phyloP scores from a whole-genome alignment of 345 rosid genomes.

The Erucastrum elatum region DNA sequence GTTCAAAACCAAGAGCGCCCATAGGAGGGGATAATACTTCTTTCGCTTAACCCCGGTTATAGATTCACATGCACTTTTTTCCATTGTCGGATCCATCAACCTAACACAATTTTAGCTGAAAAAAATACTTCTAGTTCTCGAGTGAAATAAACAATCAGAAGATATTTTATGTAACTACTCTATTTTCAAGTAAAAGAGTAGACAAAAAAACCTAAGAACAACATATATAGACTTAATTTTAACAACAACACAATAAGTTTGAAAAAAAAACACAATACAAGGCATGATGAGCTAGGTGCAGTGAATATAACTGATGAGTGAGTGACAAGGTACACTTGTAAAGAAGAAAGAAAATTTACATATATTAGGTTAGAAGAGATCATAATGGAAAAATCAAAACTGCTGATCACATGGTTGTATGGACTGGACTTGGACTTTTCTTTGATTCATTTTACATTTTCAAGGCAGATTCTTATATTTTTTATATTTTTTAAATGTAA shows the following conservation, averaged over 20 bases:
- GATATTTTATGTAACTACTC: background rate
- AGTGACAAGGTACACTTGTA: conserved; percentile 6
- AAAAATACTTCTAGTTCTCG: background rate
- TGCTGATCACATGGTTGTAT: conserved; percentile 44
- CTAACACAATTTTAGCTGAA: background rate
- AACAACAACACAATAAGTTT: background rate
- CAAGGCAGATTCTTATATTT: conserved; percentile 34
- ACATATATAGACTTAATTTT: background rate
- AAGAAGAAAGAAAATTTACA: conserved; percentile 24
- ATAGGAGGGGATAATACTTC: background rate
- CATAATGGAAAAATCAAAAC: conserved; percentile 25
- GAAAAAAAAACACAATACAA: background rate
- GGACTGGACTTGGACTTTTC: conserved; percentile 49
- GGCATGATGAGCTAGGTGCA: conserved; percentile 12
- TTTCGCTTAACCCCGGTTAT: conserved; percentile 14
- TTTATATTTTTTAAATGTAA: conserved; percentile 2
- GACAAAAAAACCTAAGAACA: background rate
- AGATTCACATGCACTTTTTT: conserved; percentile 27
- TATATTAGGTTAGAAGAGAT: conserved; percentile 36
- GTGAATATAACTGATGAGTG: conserved; percentile 19
- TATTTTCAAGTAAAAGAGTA: background rate
- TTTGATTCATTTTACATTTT: conserved; percentile 31
- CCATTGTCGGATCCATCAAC: background rate
- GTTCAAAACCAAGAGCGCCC: conserved; percentile 41
- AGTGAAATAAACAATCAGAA: background rate